phyloP scores from a whole-genome alignment of 768 basidiomycete species.

The Leccinum uliginosum region DNA sequence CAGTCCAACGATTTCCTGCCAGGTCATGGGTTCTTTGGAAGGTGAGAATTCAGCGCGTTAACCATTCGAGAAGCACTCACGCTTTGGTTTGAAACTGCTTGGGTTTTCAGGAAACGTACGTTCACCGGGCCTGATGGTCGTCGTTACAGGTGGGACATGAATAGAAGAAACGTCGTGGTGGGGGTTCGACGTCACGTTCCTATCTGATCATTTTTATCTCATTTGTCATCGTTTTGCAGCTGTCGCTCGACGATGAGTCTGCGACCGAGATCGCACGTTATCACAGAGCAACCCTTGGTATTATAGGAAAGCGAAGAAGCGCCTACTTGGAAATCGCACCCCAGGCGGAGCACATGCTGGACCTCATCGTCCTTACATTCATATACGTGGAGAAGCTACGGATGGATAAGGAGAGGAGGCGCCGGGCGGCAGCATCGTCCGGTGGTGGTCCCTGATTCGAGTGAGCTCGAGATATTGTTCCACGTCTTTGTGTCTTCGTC shows the following conservation, averaged over 20 bases:
- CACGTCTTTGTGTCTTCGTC: neutral
- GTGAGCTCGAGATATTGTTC: neutral
- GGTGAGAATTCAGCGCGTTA: neutral
- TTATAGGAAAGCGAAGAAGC: constrained; percentile 19
- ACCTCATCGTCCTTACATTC: constrained; percentile 26
- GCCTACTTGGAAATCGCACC: constrained; percentile 22
- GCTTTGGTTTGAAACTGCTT: neutral
- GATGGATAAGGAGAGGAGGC: constrained; percentile 18
- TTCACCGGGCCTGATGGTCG: constrained; percentile 32
- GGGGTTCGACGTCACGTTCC: neutral
- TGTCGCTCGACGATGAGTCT: constrained; percentile 17
- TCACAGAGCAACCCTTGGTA: constrained; percentile 22
- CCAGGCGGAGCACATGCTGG: constrained; percentile 20
- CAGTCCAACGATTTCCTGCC: constrained; percentile 24
- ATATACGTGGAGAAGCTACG: constrained; percentile 30
- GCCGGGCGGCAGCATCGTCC: constrained; percentile 1
- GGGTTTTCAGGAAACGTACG: constrained; percentile 18
- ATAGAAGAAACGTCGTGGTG: constrained; percentile 10
- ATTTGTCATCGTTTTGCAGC: constrained; percentile 2
- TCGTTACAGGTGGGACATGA: constrained; percentile 31
- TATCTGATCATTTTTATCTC: neutral
- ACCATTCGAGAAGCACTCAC: neutral
- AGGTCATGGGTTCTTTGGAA: constrained; percentile 16
- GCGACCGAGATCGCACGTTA: constrained; percentile 15
- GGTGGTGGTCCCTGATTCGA: constrained; percentile 18